These are phyloP conservation scores for Acorus calamus DNA, from an alignment of 106 monocot genomes.

Conservation along the genomic window DNA sequence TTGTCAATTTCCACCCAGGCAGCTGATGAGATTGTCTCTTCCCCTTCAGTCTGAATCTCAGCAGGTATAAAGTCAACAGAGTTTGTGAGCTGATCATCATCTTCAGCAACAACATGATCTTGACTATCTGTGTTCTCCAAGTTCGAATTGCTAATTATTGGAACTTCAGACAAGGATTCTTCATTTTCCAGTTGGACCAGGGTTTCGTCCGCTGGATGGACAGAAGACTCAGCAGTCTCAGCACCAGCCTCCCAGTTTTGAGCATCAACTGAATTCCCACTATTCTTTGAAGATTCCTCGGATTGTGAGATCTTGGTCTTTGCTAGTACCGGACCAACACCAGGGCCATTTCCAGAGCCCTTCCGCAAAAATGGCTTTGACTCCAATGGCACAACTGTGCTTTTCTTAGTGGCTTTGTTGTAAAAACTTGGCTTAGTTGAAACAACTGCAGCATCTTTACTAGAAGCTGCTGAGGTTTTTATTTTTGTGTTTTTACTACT, in stretches of 20 bases:
- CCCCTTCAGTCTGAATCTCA: slow-evolving; percentile 40
- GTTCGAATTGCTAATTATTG: slow-evolving; percentile 5
- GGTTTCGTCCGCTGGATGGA: no score
- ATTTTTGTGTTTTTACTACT: slow-evolving; percentile 27
- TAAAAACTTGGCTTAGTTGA: slow-evolving; percentile 52
- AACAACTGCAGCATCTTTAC: slow-evolving; percentile 26
- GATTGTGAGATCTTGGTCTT: slow-evolving; percentile 30
- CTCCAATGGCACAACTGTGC: slow-evolving; percentile 81
- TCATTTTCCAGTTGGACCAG: no score
- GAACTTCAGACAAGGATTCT: no score
- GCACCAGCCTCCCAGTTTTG: slow-evolving; percentile 25
- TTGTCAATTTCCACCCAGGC: slow-evolving; percentile 82
- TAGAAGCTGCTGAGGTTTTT: slow-evolving; percentile 19
- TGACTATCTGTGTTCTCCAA: slow-evolving; percentile 21
- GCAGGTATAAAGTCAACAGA: slow-evolving; percentile 10
- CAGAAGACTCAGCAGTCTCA: slow-evolving; percentile 9
- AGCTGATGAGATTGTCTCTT: slow-evolving; percentile 64
- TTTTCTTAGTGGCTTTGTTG: slow-evolving; percentile 77
- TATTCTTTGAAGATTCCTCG: slow-evolving; percentile 32
- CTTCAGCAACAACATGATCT: slow-evolving; percentile 14
- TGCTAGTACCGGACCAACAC: slow-evolving; percentile 8
- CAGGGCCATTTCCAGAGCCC: slow-evolving; percentile 31
- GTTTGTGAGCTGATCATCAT: slow-evolving; percentile 9
- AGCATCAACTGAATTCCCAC: slow-evolving; percentile 26
- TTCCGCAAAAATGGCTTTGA: slow-evolving; percentile 64